Evolutionary conservation across 2,329 filamentous ascomycete species (phyloP), one percentile per base, ranked within the genome.

Genomic region (Aspergillus glaucus): DNA sequence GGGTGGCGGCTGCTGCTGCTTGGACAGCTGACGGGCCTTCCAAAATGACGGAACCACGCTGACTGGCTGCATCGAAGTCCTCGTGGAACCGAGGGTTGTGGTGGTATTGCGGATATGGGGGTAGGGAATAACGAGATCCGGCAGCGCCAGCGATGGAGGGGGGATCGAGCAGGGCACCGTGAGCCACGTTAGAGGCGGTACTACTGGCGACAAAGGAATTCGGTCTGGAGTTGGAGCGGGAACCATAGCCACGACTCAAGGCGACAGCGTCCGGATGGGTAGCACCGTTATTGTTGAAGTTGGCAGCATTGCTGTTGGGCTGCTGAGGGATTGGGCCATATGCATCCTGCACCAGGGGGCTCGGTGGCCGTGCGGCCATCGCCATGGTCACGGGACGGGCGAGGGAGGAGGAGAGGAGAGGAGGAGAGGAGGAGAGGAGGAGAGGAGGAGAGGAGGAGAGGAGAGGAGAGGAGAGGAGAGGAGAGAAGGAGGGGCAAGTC

Each of bases 41-140:
- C 32, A 66, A 43, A 10, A 59, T 40, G 46, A 65, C 51, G 6
- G 69, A 70, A 44, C 61, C 65, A 47, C 64, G 63, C 40, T 63
- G 67, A 45, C 67, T 68, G 51, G 51, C 55, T 12, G 56, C 52
- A 50, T 68, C 66, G 30, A 69, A 58, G 14, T 71, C 68, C 53
- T 73, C 69, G 50, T 68, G 67, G 24, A 70, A 67, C 15, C 67
- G 68, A 44, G 61, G 62, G 44, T 65, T 62, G 40, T 71, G 67
- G 36, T 63, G 55, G 41, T 66, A 10, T 40, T 40, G 37, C 19
- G 6, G 34, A 17, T 36, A 36, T 36, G 14, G 34, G 34, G 14
- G 34, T n/a, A n/a, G n/a, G 34, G 14, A 17, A 17, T 36, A 17
- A n/a, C 15, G 34, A 36, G 34, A 17, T 7, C 14, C 15, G 34